phyloP scores from a whole-genome alignment of 2,329 filamentous ascomycete genomes.

The Alternaria longipes region DNA sequence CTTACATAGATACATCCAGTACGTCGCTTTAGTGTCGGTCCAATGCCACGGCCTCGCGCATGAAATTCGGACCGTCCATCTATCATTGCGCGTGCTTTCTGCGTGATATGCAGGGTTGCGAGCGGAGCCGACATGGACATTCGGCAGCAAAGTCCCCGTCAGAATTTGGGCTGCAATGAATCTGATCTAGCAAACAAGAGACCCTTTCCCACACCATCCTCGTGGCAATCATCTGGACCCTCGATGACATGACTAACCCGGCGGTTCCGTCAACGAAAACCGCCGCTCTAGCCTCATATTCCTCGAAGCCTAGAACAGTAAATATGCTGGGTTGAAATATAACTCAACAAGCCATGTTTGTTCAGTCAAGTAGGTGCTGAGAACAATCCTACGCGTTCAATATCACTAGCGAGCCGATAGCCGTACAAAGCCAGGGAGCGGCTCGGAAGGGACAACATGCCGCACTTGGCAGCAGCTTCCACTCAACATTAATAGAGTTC shows the following conservation, averaged over 20 bases:
- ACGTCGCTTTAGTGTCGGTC: conserved; percentile 2
- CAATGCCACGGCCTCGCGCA: conserved; percentile 1
- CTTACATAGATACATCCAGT: conserved; percentile 19
- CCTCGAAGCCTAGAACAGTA: neutral
- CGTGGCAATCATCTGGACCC: conserved; percentile 5
- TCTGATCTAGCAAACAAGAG: conserved; percentile 1
- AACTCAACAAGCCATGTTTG: neutral
- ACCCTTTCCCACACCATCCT: conserved; percentile 2
- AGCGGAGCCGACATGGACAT: neutral
- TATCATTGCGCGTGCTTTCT: neutral
- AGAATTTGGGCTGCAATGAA: neutral
- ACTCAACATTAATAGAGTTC: neutral
- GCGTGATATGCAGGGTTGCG: neutral
- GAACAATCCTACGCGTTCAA: neutral
- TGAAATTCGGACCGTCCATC: neutral
- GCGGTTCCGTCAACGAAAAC: neutral
- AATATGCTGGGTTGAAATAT: neutral
- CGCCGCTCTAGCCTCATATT: neutral
- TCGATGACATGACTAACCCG: neutral
- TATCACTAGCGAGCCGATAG: conserved; percentile 5
- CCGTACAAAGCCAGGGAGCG: neutral
- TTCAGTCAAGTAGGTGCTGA: neutral
- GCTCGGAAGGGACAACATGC: neutral
- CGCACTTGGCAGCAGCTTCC: conserved; percentile 4
- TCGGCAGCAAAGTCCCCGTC: neutral